A percentile compares a stretch with the other conserved stretches of the same genome.
Conservation (phyloP, 1,139 yeast genomes). For the Taphrina confusa region DNA sequence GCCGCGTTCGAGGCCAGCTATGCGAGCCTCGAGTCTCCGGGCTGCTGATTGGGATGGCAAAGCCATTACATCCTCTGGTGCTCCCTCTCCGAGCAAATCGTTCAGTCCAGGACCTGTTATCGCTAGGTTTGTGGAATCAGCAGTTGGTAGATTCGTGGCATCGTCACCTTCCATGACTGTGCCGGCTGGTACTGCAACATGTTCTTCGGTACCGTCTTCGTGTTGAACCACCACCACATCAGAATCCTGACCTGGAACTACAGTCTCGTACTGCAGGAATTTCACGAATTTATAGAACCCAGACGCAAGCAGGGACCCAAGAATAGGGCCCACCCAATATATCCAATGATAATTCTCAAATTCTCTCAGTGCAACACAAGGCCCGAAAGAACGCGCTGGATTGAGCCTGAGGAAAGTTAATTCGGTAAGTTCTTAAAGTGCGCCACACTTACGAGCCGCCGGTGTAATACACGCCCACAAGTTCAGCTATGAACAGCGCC, state of each 20-base stretch:
- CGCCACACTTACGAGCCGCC: constrained; percentile 64
- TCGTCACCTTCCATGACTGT: constrained; percentile 17
- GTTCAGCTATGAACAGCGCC: constrained; percentile 77
- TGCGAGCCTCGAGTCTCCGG: constrained; percentile 9
- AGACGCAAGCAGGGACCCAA: constrained; percentile 35
- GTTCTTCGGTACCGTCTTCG: constrained; percentile 18
- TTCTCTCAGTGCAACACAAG: constrained; percentile 66
- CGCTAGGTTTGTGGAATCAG: constrained; percentile 7
- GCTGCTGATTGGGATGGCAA: constrained; percentile 7
- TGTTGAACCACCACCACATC: constrained; percentile 14
- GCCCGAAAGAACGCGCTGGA: constrained; percentile 90
- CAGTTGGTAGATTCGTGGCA: constrained; percentile 9
- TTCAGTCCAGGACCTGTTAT: constrained; percentile 21
- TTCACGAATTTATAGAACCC: constrained; percentile 28
- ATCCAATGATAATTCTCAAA: constrained; percentile 90
- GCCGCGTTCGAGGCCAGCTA: constrained; percentile 6
- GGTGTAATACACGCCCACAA: constrained; percentile 77
- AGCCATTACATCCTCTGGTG: constrained; percentile 16
- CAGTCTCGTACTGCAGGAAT: constrained; percentile 24
- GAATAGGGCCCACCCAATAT: constrained; percentile 62
- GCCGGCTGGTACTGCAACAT: constrained; percentile 14
- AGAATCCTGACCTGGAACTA: constrained; percentile 28
- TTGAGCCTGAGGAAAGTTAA: constrained; percentile 55
- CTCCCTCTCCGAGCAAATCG: constrained; percentile 19
- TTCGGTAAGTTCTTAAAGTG: too few species aligned